Conservation (phyloP, 208 protist species). For the Borovskyia barvae region DNA sequence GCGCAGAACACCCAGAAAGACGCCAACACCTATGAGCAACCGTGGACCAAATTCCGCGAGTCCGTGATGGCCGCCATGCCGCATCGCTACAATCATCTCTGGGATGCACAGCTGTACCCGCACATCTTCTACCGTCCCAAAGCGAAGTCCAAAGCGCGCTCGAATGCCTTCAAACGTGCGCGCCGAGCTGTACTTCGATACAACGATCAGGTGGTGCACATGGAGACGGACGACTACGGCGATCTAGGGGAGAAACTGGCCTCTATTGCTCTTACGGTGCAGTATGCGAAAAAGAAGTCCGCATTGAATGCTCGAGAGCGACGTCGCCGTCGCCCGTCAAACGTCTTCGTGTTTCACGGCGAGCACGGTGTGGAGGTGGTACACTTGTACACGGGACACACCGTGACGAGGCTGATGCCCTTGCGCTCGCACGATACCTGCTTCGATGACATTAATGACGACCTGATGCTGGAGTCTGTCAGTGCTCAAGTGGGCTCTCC, state of each 20-base stretch:
- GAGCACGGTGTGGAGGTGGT: slow-evolving; percentile 77
- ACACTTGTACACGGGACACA: slow-evolving; percentile 87
- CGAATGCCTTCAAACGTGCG: slow-evolving; percentile 10
- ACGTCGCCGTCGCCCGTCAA: slow-evolving; percentile 28
- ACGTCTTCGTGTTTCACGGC: slow-evolving; percentile 86
- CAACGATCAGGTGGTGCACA: slow-evolving; percentile 61
- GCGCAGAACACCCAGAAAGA: neutral
- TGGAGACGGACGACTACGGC: slow-evolving; percentile 74
- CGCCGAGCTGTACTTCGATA: slow-evolving; percentile 51
- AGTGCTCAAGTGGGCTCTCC: slow-evolving; percentile 57
- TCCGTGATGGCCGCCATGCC: slow-evolving; percentile 76
- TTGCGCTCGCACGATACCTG: slow-evolving; percentile 48
- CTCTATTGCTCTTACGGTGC: neutral
- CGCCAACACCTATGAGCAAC: slow-evolving; percentile 40
- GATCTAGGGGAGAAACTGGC: slow-evolving; percentile 56
- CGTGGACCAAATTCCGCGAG: slow-evolving; percentile 78
- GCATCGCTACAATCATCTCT: slow-evolving; percentile 80
- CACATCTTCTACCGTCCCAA: slow-evolving; percentile 74
- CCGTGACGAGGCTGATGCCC: slow-evolving; percentile 61
- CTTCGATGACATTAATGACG: slow-evolving; percentile 90
- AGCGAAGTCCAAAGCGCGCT: slow-evolving; percentile 16
- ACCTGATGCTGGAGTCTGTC: slow-evolving; percentile 76
- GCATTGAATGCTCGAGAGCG: slow-evolving; percentile 1
- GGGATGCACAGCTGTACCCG: slow-evolving; percentile 67
- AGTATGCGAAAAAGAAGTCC: neutral